Conservation (phyloP, 805 yeast species). For the Lachancea kluyveri region DNA sequence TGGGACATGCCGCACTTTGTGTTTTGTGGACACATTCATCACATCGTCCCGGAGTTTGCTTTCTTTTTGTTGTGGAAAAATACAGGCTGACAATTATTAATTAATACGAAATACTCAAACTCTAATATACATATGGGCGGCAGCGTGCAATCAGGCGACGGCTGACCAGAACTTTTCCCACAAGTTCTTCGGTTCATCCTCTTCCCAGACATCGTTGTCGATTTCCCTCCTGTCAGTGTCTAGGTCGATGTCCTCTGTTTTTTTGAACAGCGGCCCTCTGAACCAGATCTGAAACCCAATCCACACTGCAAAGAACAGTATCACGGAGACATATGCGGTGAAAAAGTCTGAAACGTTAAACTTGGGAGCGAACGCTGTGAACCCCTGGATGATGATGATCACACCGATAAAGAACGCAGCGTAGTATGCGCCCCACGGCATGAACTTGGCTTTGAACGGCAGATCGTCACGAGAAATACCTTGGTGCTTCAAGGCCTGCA, state of each 20-base stretch:
- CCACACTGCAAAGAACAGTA: conserved; percentile 53
- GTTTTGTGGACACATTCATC: no score
- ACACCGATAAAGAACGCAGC: conserved; percentile 46
- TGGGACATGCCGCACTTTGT: no score
- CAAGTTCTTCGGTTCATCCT: conserved; percentile 37
- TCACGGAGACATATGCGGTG: conserved; percentile 63
- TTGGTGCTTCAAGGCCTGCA: conserved; percentile 54
- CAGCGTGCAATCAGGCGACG: conserved; percentile 33
- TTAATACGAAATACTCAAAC: no score
- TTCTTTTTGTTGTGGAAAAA: no score
- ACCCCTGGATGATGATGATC: conserved; percentile 69
- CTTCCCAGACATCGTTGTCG: conserved; percentile 56
- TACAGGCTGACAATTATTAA: no score
- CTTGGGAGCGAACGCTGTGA: conserved; percentile 46
- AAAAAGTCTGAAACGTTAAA: conserved; percentile 53
- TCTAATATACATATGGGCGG: no score
- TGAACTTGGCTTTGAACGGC: conserved; percentile 66
- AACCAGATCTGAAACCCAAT: conserved; percentile 46
- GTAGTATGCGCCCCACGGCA: conserved; percentile 64
- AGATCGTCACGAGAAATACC: conserved; percentile 60
- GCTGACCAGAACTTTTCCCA: conserved; percentile 52
- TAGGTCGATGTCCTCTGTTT: conserved; percentile 56
- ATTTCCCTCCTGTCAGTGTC: conserved; percentile 60
- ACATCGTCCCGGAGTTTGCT: no score
- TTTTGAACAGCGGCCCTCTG: conserved; percentile 40